phyloP scores from a whole-genome alignment of 1,139 yeast species.

The Yamadazyma atmosphaerica region DNA sequence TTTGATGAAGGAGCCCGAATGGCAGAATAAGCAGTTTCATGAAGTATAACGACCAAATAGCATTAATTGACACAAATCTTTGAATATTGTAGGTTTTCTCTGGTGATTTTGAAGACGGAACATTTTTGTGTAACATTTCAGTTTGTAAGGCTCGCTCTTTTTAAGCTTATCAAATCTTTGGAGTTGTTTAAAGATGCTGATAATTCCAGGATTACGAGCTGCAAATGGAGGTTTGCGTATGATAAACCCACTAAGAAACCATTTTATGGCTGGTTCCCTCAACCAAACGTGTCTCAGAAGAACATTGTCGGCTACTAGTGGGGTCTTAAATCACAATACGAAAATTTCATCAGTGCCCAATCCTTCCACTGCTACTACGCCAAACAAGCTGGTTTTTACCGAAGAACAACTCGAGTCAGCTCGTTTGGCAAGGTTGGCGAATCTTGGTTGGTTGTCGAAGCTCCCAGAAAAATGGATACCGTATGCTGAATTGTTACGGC shows the following conservation, averaged over 20 bases:
- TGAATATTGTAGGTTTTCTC: no score
- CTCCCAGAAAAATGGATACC: conserved; percentile 79
- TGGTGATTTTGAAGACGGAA: no score
- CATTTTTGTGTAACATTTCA: no score
- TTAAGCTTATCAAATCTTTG: background rate
- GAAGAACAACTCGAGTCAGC: conserved; percentile 59
- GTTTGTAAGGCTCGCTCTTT: no score
- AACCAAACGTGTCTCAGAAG: no score
- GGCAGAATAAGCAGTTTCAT: conserved; percentile 10
- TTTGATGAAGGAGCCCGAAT: conserved; percentile 24
- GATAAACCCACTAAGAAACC: no score
- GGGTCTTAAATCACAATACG: background rate
- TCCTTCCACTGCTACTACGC: background rate
- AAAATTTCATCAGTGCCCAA: background rate
- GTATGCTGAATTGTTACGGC: conserved; percentile 85
- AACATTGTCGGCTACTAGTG: background rate
- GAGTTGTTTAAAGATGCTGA: background rate
- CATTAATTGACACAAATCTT: no score
- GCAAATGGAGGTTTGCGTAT: background rate
- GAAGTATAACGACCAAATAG: no score
- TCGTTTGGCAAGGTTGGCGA: conserved; percentile 53
- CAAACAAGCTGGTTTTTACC: conserved; percentile 30
- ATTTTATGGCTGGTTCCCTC: no score
- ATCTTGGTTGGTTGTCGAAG: conserved; percentile 59
- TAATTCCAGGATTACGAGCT: background rate